Base-by-base conservation (phyloP, 352 stramenopile species). In the Aphanomyces astaci region DNA sequence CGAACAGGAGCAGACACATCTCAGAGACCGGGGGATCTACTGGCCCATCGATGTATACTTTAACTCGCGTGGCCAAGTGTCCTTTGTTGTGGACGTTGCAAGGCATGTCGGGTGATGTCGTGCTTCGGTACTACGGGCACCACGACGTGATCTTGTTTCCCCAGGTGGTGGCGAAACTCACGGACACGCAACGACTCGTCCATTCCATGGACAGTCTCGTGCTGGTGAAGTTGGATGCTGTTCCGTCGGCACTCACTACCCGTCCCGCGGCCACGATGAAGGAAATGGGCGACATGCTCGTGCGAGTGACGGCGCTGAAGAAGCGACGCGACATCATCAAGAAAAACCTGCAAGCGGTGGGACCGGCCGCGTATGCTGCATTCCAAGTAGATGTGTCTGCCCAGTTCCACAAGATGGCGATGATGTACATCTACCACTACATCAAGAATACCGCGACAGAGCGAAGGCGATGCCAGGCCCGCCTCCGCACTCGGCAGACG, bases 71-170 rank as follows among this genome's bases (percentile, higher is more conserved):
- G 25, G 19, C 24, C 43, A 59, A 57, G 48, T 68, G 62, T 31
- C 62, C 39, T 9, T 28, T 68, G 5, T 27, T 68, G 10, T 68
- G 62, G 62, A 51, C 49, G 24, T 22, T 68, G 39, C 56, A 68
- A 59, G 60, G 60, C 19, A 45, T 28, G 22, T 13, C 22, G 9
- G 25, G 59, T 27, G 62, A 33, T 11, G 39, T 48, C 19, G 32
- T 68, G 27, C 49, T 68, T 59, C 62, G 39, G 19, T 36, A 9
- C 3, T 59, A 68, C 17, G 62, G 40, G 30, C 22, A 17, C 1
- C 27, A 51, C 15, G 62, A 68, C 36, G 62, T 68, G 9, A 45
- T 68, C 43, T 32, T 60, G 11, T 68, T 68, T 68, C 62, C 62
- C 4, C 62, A 59, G n/a, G 22, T n/a, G 2, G 32, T 68, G n/a